Conservation (phyloP, 176 grass and related monocot species). For the Triticum monococcum region DNA sequence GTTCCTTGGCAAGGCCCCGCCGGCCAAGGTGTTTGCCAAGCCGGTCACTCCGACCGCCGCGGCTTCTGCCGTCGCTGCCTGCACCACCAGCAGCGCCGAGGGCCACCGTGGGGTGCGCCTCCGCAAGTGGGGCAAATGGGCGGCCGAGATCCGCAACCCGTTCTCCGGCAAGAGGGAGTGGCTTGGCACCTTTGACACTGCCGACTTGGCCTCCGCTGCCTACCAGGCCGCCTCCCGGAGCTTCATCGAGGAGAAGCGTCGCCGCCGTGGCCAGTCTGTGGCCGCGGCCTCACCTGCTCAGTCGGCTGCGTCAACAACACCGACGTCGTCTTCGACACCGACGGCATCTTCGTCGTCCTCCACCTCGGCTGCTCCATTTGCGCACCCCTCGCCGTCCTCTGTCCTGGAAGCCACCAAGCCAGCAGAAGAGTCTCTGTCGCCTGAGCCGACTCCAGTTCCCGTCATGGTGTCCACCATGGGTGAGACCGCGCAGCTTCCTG, state of each 20-base stretch:
- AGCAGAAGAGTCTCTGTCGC: not conserved
- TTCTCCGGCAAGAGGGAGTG: conserved; percentile 70
- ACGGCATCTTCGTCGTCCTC: conserved; percentile 37
- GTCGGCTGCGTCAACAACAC: not conserved
- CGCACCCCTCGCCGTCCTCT: conserved; percentile 47
- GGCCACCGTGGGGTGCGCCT: conserved; percentile 70
- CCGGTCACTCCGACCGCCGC: not conserved
- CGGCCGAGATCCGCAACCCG: conserved; percentile 90
- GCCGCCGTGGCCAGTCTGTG: conserved; percentile 25
- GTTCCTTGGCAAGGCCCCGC: conserved; percentile 31
- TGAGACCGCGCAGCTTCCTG: not conserved
- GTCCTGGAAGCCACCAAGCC: conserved; percentile 35
- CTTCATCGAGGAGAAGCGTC: conserved; percentile 61
- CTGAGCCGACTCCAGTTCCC: not conserved
- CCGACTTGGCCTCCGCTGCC: conserved; percentile 53
- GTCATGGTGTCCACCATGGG: not conserved
- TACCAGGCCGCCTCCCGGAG: conserved; percentile 53
- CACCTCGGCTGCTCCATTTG: conserved; percentile 38
- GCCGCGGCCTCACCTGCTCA: not conserved
- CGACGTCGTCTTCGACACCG: conserved; percentile 33
- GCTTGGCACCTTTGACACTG: conserved; percentile 88
- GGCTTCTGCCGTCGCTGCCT: not conserved
- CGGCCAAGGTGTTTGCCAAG: not conserved
- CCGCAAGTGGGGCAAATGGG: conserved; percentile 94
- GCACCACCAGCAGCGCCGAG: conserved; percentile 17